Conservation (phyloP, 129 eudicot genomes). For the Helianthus annuus region DNA sequence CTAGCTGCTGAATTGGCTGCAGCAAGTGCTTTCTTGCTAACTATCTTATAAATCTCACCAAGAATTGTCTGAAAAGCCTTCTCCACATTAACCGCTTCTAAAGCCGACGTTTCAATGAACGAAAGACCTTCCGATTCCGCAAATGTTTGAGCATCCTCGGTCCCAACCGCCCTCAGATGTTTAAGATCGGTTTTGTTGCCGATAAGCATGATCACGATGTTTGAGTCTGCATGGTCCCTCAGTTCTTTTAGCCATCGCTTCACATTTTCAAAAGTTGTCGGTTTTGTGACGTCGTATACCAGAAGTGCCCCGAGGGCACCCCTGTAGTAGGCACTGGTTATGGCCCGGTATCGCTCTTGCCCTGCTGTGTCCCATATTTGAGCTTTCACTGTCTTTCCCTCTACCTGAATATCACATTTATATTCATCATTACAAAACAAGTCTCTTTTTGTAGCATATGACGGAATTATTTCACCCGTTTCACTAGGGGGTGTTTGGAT, state of each 20-base stretch:
- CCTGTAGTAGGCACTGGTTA: slow-evolving; percentile 83
- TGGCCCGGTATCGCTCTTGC: slow-evolving; percentile 78
- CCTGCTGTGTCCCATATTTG: slow-evolving; percentile 96
- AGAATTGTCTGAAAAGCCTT: slow-evolving; percentile 78
- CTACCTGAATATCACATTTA: slow-evolving; percentile 48
- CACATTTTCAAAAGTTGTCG: slow-evolving; percentile 77
- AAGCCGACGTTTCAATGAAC: slow-evolving; percentile 81
- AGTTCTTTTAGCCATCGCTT: slow-evolving; percentile 87
- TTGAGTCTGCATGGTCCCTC: slow-evolving; percentile 83
- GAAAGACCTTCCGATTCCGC: slow-evolving; percentile 84
- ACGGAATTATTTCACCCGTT: no score
- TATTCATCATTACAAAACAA: background rate
- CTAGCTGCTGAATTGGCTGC: slow-evolving; percentile 37
- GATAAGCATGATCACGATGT: slow-evolving; percentile 74
- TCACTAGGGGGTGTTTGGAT: no score
- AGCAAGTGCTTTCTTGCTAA: slow-evolving; percentile 69
- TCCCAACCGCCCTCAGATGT: slow-evolving; percentile 76
- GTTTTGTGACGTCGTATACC: slow-evolving; percentile 75
- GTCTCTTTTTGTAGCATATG: no score
- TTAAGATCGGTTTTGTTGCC: slow-evolving; percentile 86
- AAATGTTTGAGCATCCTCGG: slow-evolving; percentile 79
- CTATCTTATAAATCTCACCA: slow-evolving; percentile 64
- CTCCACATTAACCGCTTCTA: slow-evolving; percentile 78
- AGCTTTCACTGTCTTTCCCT: slow-evolving; percentile 83
- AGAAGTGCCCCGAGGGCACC: slow-evolving; percentile 88